Conservation (phyloP, 352 stramenopile genomes). For the Phytophthora fragariaefolia region DNA sequence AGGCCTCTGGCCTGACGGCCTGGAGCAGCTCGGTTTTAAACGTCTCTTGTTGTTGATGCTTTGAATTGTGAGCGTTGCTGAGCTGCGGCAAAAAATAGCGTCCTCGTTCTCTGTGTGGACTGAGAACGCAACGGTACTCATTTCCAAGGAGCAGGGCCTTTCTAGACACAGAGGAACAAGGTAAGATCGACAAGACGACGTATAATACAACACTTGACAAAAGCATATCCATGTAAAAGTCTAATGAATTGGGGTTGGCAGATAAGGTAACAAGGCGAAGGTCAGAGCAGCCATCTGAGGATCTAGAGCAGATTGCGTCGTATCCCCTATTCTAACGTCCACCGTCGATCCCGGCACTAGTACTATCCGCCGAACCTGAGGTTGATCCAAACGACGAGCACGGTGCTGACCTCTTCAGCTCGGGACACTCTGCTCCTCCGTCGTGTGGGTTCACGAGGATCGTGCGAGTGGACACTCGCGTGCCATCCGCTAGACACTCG, state of each 20-base stretch:
- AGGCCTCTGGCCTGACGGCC: slow-evolving; percentile 10
- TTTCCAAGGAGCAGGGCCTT: not conserved
- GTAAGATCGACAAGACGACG: slow-evolving; percentile 21
- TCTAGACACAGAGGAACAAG: not conserved
- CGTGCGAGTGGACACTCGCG: slow-evolving; percentile 40
- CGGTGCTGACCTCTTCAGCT: slow-evolving; percentile 23
- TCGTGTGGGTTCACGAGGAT: slow-evolving; percentile 45
- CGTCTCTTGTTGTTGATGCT: slow-evolving; percentile 7
- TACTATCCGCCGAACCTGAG: slow-evolving; percentile 9
- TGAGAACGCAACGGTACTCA: no score
- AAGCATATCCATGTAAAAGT: no score
- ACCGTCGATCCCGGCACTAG: not conserved
- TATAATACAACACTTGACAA: no score
- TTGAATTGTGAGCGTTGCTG: slow-evolving; percentile 11
- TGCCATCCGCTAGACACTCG: slow-evolving; percentile 28
- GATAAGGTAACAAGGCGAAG: not conserved
- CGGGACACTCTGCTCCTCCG: slow-evolving; percentile 47
- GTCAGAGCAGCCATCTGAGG: no score
- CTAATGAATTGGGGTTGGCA: no score
- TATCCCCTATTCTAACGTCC: slow-evolving; percentile 1
- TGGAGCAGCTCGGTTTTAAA: not conserved
- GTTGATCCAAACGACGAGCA: slow-evolving; percentile 19
- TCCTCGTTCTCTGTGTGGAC: not conserved
- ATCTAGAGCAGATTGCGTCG: no score
- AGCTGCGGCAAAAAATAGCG: not conserved